These are phyloP conservation scores for Mucor ambiguus DNA, from an alignment of 371 early-diverging fungal species.

Conservation along the genomic window DNA sequence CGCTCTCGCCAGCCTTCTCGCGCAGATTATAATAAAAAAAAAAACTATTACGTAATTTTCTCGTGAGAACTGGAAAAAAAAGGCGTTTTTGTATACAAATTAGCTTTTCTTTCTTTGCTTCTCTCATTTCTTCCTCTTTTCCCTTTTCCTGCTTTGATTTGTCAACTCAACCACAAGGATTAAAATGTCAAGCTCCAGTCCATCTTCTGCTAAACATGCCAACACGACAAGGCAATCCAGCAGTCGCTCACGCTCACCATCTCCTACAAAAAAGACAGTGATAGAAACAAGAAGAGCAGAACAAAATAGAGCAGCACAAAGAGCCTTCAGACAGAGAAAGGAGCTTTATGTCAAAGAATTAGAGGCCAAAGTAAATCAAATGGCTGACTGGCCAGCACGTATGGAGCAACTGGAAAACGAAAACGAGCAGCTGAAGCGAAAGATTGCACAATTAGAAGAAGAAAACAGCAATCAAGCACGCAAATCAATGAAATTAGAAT, in stretches of 20 bases:
- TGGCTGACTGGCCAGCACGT: slow-evolving; percentile 36
- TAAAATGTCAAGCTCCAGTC: slow-evolving; percentile 3
- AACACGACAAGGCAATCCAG: not conserved
- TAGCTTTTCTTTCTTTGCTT: not conserved
- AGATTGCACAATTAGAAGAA: slow-evolving; percentile 29
- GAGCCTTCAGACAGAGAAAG: slow-evolving; percentile 76
- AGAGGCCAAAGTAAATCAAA: slow-evolving; percentile 55
- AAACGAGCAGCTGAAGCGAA: slow-evolving; percentile 33
- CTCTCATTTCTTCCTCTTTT: slow-evolving; percentile 2
- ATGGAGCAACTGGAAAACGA: slow-evolving; percentile 38
- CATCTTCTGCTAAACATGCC: not conserved
- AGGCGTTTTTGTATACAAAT: slow-evolving; percentile 2
- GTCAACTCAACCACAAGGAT: not conserved
- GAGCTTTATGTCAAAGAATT: slow-evolving; percentile 69
- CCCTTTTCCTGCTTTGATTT: not conserved
- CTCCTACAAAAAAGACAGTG: slow-evolving; percentile 23
- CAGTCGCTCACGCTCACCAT: slow-evolving; percentile 13
- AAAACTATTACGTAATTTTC: slow-evolving; percentile 11
- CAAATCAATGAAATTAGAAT: slow-evolving; percentile 7
- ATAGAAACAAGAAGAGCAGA: slow-evolving; percentile 53
- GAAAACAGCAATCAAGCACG: slow-evolving; percentile 2
- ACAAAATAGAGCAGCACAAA: slow-evolving; percentile 73
- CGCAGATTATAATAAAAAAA: not conserved
- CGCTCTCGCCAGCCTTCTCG: not conserved
- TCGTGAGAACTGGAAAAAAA: slow-evolving; percentile 19